Conservation (phyloP, 2,329 filamentous ascomycete species). For the Hawksworthiomyces lignivorus region DNA sequence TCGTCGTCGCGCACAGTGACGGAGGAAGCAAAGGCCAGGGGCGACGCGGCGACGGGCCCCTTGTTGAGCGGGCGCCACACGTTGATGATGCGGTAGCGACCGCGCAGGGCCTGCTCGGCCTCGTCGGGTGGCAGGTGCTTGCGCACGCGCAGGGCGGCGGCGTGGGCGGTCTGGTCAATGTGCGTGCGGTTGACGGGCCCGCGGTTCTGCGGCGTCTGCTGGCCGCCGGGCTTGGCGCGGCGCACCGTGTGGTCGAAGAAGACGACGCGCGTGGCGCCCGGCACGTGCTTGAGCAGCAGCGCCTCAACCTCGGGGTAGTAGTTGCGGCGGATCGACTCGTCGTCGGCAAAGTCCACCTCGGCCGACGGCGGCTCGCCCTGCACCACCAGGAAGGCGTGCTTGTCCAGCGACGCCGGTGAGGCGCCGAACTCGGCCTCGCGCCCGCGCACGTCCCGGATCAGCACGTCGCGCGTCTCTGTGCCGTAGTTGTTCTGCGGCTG, state of each 20-base stretch:
- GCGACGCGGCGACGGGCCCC: slow-evolving; percentile 55
- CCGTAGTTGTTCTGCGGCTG: slow-evolving; percentile 59
- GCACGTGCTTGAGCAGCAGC: slow-evolving; percentile 59
- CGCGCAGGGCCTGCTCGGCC: slow-evolving; percentile 56
- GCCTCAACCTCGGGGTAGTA: slow-evolving; percentile 84
- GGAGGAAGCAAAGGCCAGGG: slow-evolving; percentile 62
- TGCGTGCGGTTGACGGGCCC: slow-evolving; percentile 66
- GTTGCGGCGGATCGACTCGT: slow-evolving; percentile 56
- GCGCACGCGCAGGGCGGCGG: slow-evolving; percentile 59
- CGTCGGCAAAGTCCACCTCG: slow-evolving; percentile 56
- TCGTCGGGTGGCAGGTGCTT: slow-evolving; percentile 57
- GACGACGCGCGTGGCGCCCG: slow-evolving; percentile 57
- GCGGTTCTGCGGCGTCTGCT: slow-evolving; percentile 27
- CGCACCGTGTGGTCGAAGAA: slow-evolving; percentile 88
- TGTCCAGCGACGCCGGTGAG: slow-evolving; percentile 21
- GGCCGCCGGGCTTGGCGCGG: slow-evolving; percentile 48
- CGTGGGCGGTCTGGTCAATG: slow-evolving; percentile 70
- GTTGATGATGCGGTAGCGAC: slow-evolving; percentile 76
- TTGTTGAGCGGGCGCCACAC: slow-evolving; percentile 66
- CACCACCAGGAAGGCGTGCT: slow-evolving; percentile 60
- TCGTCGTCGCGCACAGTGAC: slow-evolving; percentile 53
- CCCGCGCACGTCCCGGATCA: slow-evolving; percentile 66
- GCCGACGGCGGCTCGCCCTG: slow-evolving; percentile 48
- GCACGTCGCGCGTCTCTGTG: slow-evolving; percentile 40
- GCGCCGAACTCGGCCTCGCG: slow-evolving; percentile 38